These are phyloP conservation scores for Colletotrichum coccodes DNA, from an alignment of 2,329 filamentous ascomycete genomes.

Conservation along the genomic window DNA sequence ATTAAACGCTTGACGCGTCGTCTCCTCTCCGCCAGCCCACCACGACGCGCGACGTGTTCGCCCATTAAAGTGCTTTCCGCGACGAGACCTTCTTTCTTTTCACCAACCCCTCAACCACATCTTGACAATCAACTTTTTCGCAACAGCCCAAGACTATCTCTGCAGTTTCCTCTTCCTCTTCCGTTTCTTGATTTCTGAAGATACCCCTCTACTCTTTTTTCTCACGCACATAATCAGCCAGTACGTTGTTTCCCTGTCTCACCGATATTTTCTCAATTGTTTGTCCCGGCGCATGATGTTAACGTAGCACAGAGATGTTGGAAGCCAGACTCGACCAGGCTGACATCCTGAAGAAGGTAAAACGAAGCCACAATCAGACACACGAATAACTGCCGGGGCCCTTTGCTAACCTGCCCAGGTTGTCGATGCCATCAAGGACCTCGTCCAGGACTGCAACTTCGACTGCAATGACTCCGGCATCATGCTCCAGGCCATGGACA, in stretches of 20 bases:
- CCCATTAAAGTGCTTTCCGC: conserved; percentile 45
- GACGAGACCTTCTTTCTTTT: conserved; percentile 32
- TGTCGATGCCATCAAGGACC: conserved; percentile 98
- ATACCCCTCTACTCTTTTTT: conserved; percentile 24
- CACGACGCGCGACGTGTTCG: conserved; percentile 38
- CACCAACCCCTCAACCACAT: conserved; percentile 21
- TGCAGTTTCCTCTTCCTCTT: conserved; percentile 3
- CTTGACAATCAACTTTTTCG: not conserved
- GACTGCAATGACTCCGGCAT: conserved; percentile 99
- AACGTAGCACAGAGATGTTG: conserved; percentile 71
- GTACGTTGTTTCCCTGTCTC: conserved; percentile 1
- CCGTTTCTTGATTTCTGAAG: conserved; percentile 16
- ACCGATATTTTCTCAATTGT: not conserved
- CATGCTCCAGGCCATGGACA: conserved; percentile 99
- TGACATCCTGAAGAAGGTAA: conserved; percentile 91
- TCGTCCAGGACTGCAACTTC: conserved; percentile 99
- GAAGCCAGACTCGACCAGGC: conserved; percentile 98
- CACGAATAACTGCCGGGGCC: conserved; percentile 12
- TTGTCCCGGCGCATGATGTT: conserved; percentile 44
- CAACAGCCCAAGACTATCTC: conserved; percentile 7
- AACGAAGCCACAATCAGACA: conserved; percentile 27
- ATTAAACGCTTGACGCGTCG: conserved; percentile 43
- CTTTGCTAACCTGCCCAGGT: conserved; percentile 66
- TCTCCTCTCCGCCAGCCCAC: conserved; percentile 34
- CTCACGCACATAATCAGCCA: conserved; percentile 15